Base-by-base conservation (phyloP, 2,329 filamentous ascomycete species). In the Pyrenophora graminea region DNA sequence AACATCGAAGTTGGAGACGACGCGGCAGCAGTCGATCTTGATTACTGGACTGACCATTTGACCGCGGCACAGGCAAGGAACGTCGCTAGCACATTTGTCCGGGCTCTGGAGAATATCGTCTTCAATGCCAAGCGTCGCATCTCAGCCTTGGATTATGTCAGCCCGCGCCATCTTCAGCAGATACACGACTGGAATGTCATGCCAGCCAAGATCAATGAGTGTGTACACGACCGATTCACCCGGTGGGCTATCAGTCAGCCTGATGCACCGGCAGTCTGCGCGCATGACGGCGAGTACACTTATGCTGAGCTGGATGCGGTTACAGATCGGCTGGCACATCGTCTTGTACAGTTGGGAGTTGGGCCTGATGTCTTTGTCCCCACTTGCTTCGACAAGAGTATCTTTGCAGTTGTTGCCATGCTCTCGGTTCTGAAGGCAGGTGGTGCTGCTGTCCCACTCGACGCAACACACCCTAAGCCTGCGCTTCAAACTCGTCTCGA, bases 1-100 rank as follows among this genome's bases (percentile, higher is more conserved):
- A 80, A 80, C 41, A 75, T 80, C 17, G 78, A 80, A 51, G 73
- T 77, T 2, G 70, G 73, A 5, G 76, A 79, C 17, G 59, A 68
- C 13, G 60, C 52, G 19, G 62, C 61, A 7, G 61, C 66, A 9
- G 60, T 69, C 18, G 68, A 71, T 40, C 62, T 72, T 3, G 69
- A 72, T 25, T 69, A 70, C 39, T 72, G 68, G 68, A 66, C 65
- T 1, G 66, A 72, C 36, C 59, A 68, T 41, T 51, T 71, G n/a
- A 69, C 67, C 2, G 54, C 59, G n/a, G 62, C 52, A 3, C 68
- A 71, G 40, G 69, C 68, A 8, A 48, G 53, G 5, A 70, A 72
- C 37, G 65, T 72, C 18, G 67, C 67, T 12, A 69, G 59, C 31
- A 67, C 67, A 6, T 70, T 71, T 39, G 51, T 64, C 13, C 56